Base-by-base conservation (phyloP, 2,329 filamentous ascomycete genomes). In the Fusarium oligoseptatum region DNA sequence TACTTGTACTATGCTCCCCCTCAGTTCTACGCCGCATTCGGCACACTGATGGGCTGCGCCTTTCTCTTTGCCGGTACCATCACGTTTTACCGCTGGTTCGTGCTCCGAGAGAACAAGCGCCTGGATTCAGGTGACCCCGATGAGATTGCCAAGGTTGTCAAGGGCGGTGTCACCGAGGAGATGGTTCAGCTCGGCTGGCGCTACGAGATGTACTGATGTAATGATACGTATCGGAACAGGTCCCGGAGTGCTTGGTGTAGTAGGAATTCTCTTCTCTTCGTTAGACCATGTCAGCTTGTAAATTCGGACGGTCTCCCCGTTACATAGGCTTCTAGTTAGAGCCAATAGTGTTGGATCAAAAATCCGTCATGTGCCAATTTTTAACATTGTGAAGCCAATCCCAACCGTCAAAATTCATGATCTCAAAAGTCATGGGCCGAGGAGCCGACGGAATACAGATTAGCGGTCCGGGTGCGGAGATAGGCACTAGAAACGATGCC, bases 141-240 rank as follows among this genome's bases (percentile, higher is more conserved):
- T 4, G 41, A 81, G 63, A 81, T 85, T 66, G 82, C 80, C 0
- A 83, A 84, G 76, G 84, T 80, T 5, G 78, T 83, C 17, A 84
- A 81, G 63, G 82, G 82, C 4, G 84, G 84, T 10, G 84, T 85
- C 5, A 86, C 84, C 1, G 80, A 83, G 58, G 83, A 86, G 71
- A 85, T 85, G 84, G 78, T 85, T 10, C 78, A 81, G 27, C 70
- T 86, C 11, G 78, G 78, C 37, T 86, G 83, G 84, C 81, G 84
- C 6, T 85, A 85, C 64, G 84, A 85, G 70, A 85, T 85, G 83
- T 85, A 81, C 64, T 84, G 64, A 80, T 41, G 15, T 84, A 64
- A 80, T 41, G 15, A 7, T 4, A 24, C 1, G 20, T 24, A 17
- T 65, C 29, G n/a, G 12, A 58, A 37, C n/a, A 22, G 15, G 32